Percentiles rank a stretch among this genome's conserved stretches.
phyloP scores from a whole-genome alignment of 2,329 filamentous ascomycete species.

The Diaporthe ilicicola region DNA sequence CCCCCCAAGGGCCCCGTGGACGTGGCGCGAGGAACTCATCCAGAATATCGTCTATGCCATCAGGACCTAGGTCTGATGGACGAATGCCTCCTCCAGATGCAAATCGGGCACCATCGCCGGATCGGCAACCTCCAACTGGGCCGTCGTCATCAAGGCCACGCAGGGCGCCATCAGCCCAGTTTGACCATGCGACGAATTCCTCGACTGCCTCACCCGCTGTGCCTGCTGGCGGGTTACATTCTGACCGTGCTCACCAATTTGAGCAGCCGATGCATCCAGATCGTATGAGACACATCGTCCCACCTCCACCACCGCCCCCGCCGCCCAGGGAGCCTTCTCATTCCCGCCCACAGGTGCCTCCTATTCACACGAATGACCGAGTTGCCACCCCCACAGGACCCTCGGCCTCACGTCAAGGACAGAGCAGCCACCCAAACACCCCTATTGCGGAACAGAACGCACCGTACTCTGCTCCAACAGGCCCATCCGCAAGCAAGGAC shows the following conservation, averaged over 20 bases:
- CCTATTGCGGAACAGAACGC: slow-evolving; percentile 38
- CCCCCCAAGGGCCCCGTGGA: slow-evolving; percentile 65
- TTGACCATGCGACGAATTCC: slow-evolving; percentile 42
- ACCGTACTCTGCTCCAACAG: slow-evolving; percentile 38
- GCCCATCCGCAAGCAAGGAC: slow-evolving; percentile 47
- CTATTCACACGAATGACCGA: slow-evolving; percentile 41
- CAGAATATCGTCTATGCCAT: slow-evolving; percentile 44
- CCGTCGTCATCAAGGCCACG: slow-evolving; percentile 59
- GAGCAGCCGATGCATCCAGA: slow-evolving; percentile 57
- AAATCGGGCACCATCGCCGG: slow-evolving; percentile 54
- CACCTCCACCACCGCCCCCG: slow-evolving; percentile 42
- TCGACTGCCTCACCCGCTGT: slow-evolving; percentile 34
- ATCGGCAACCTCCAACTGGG: slow-evolving; percentile 62
- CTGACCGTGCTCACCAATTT: slow-evolving; percentile 54
- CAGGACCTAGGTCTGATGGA: slow-evolving; percentile 51
- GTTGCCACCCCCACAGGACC: slow-evolving; percentile 41
- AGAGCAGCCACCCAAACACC: slow-evolving; percentile 42
- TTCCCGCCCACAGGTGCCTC: slow-evolving; percentile 36
- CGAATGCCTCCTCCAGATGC: slow-evolving; percentile 52
- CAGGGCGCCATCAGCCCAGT: slow-evolving; percentile 47
- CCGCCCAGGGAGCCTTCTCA: slow-evolving; percentile 38
- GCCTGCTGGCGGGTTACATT: slow-evolving; percentile 44
- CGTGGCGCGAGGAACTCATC: slow-evolving; percentile 47
- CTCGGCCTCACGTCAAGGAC: slow-evolving; percentile 33
- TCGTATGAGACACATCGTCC: slow-evolving; percentile 56